Evolutionary conservation across 164 flowering plant genomes (phyloP).

Genomic region (Chimonanthus praecox): DNA sequence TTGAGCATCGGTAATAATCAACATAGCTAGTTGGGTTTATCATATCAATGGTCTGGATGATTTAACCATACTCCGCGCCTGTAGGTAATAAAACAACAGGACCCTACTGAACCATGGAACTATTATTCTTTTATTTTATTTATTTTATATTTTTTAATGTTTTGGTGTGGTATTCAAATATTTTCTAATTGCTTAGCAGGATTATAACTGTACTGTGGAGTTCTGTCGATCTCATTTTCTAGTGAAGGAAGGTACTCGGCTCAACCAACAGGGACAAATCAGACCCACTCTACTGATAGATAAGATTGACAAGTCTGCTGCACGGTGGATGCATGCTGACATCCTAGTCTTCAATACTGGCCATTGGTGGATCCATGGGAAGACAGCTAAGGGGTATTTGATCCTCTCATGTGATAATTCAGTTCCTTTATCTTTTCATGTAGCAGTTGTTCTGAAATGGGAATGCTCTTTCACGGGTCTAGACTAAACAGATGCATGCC

Average conservation of each 20-base stretch:
- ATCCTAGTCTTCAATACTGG: constrained; percentile 90
- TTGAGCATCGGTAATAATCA: background rate
- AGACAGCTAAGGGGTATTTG: constrained; percentile 79
- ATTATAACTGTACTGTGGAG: constrained; percentile 72
- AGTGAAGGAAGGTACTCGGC: constrained; percentile 72
- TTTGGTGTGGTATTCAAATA: too few species aligned
- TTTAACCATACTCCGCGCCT: background rate
- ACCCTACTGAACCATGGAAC: background rate
- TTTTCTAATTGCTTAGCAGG: constrained; percentile 36
- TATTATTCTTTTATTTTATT: background rate
- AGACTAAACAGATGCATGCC: constrained; percentile 5
- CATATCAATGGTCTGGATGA: background rate
- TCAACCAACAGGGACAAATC: constrained; percentile 60
- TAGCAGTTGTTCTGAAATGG: background rate
- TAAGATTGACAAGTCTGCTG: constrained; percentile 62
- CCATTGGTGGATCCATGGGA: constrained; percentile 98
- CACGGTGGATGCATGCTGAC: constrained; percentile 72
- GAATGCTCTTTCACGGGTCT: background rate
- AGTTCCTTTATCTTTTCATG: background rate
- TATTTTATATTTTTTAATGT: background rate
- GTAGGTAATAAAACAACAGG: background rate
- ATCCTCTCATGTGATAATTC: constrained; percentile 3
- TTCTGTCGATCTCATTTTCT: constrained; percentile 91
- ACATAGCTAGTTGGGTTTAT: background rate
- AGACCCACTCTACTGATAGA: constrained; percentile 82